phyloP scores from a whole-genome alignment of 805 yeast genomes.

The Maudiozyma saulgeensis region DNA sequence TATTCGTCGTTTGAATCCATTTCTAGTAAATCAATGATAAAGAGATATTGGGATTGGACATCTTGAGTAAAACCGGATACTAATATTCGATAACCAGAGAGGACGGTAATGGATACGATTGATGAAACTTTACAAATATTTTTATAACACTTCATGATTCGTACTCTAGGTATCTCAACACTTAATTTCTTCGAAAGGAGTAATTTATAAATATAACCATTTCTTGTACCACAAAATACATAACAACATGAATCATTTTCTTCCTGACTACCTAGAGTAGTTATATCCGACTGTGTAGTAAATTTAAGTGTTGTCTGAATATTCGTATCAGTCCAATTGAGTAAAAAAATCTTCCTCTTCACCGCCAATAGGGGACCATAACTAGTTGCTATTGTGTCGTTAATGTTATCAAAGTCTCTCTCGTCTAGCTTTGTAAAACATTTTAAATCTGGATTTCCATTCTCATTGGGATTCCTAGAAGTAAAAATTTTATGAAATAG shows the following conservation, averaged over 20 bases:
- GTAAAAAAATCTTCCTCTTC: neutral
- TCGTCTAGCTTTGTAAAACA: neutral
- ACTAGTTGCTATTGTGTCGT: neutral
- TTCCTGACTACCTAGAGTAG: neutral
- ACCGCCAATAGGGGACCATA: neutral
- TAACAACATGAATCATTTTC: neutral
- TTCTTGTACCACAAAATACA: neutral
- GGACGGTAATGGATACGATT: conserved; percentile 5
- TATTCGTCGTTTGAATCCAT: neutral
- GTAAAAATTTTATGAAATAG: neutral
- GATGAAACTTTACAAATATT: neutral
- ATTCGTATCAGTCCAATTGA: neutral
- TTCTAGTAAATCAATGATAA: conserved; percentile 1
- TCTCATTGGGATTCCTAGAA: neutral
- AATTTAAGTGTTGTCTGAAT: neutral
- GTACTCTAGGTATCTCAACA: neutral
- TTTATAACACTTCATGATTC: neutral
- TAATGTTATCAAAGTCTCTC: neutral
- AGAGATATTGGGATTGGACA: neutral
- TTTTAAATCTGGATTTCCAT: neutral
- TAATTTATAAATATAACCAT: neutral
- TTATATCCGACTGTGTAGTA: neutral
- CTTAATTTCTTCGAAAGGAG: neutral
- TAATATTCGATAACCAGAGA: conserved; percentile 2
- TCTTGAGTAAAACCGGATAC: neutral